Evolutionary conservation across 257 asterid genomes (phyloP), one percentile per base, ranked within the genome.

Genomic region (Echium plantagineum): DNA sequence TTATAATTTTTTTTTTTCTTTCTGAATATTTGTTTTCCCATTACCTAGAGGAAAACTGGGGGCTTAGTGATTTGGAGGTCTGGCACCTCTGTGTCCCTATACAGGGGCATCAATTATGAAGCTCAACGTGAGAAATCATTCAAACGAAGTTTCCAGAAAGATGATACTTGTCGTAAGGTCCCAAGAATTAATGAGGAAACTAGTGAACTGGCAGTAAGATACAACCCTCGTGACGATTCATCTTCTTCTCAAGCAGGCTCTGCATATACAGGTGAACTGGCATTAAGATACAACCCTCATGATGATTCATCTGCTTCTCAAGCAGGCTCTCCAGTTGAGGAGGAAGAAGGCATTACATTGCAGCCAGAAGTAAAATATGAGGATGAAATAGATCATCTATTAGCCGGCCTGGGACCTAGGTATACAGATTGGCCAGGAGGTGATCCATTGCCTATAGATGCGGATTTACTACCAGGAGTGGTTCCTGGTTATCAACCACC

Each of bases 11-110:
- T 24, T 32, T 19, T 47, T 49, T 67, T 24, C 66, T 24, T 32
- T 19, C 52, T 63, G 60, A 65, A 67, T 59, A 26, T 48, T 57
- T 31, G 2, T 57, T 32, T 76, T 74, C 76, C 22, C 49, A n/a
- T 62, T 69, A 48, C 76, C 64, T 74, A 91, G 98, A 83, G 94
- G 66, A 91, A 83, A 84, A 91, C 97, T 53, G 97, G 98, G 69
- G 98, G 98, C 46, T 70, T 89, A 82, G 96, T 89, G 55, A 73
- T 93, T 67, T 93, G 97, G 97, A 85, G 99, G 71, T 93, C 99
- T 18, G 97, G 96, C 70, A 83, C 95, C 58, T 93, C 97, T 24
- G 68, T 93, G 62, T 68, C 94, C 57, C 79, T 93, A 61, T 93
- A 93, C 63, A 83, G 96, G 81, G 97, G 97, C 3, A 83, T 75